A percentile compares a stretch with the other conserved stretches of the same genome.
These are phyloP conservation scores for Blastocystis sp. DNA, from an alignment of 352 stramenopile genomes.

Conservation along the genomic window DNA sequence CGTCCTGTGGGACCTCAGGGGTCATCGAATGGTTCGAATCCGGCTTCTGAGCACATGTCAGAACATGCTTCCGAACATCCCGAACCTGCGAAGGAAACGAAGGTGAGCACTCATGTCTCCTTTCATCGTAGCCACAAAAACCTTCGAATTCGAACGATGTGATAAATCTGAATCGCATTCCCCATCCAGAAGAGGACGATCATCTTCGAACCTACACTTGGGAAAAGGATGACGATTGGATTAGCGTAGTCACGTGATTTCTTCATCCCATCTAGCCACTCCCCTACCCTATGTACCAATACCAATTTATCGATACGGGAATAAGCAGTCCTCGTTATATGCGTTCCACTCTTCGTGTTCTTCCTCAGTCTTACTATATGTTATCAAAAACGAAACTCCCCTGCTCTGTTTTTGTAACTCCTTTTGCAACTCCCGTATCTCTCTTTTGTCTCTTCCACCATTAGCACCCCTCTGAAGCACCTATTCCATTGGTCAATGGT, in stretches of 20 bases:
- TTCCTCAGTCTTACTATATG: conserved; percentile 42
- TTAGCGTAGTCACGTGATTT: not conserved
- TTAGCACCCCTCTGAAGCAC: not conserved
- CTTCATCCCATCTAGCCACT: not conserved
- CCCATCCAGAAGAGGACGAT: conserved; percentile 44
- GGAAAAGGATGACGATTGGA: conserved; percentile 16
- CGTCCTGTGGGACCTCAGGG: not conserved
- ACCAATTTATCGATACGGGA: conserved; percentile 38
- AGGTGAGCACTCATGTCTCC: not conserved
- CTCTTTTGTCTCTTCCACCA: not conserved
- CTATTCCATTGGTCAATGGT: not conserved
- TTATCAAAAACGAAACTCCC: conserved; percentile 31
- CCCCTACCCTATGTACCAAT: not conserved
- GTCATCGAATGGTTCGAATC: not conserved
- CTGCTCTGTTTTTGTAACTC: conserved; percentile 11
- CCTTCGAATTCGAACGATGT: conserved; percentile 4
- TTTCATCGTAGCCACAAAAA: conserved; percentile 4
- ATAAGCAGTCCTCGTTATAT: conserved; percentile 38
- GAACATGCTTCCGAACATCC: not conserved
- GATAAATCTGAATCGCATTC: conserved; percentile 58
- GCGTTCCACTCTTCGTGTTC: conserved; percentile 25
- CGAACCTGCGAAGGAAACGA: not conserved
- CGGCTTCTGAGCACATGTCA: not conserved
- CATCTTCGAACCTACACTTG: not conserved
- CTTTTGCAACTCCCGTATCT: conserved; percentile 22